Conservation (phyloP, 108 stramenopile species). For the Craspedostauros australis region DNA sequence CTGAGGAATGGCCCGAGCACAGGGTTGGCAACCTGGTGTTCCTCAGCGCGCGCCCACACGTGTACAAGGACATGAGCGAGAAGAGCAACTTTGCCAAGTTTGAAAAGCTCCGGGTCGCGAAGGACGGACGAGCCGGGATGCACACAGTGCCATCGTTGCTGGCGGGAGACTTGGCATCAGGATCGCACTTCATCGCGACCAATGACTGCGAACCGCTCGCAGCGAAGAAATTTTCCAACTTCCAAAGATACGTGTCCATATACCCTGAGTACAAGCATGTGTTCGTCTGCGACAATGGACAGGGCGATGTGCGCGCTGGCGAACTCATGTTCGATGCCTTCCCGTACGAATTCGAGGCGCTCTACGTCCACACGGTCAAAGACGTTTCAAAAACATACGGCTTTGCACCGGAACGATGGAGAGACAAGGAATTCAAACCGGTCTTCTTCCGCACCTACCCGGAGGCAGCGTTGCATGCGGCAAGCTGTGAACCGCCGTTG, state of each 20-base stretch:
- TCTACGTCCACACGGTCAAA: constrained; percentile 92
- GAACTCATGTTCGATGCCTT: constrained; percentile 91
- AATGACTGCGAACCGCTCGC: constrained; percentile 90
- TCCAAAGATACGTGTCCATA: constrained; percentile 83
- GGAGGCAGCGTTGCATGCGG: constrained; percentile 91
- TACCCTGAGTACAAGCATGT: constrained; percentile 96
- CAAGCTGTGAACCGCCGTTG: constrained; percentile 64
- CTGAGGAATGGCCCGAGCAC: constrained; percentile 85
- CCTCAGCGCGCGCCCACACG: constrained; percentile 94
- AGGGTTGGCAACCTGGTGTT: constrained; percentile 92
- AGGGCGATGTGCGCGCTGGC: constrained; percentile 95
- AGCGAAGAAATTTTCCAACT: constrained; percentile 90
- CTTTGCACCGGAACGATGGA: constrained; percentile 69
- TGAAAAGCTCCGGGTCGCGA: constrained; percentile 68
- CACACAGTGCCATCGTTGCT: constrained; percentile 94
- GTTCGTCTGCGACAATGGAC: constrained; percentile 99
- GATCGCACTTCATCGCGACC: constrained; percentile 81
- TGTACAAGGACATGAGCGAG: constrained; percentile 96
- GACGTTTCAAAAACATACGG: constrained; percentile 63
- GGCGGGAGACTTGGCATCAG: constrained; percentile 91
- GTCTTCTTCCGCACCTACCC: constrained; percentile 90
- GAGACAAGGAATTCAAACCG: constrained; percentile 63
- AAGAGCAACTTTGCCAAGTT: constrained; percentile 90
- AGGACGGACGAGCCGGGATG: constrained; percentile 74
- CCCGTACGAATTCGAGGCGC: constrained; percentile 70